Percentiles rank a stretch among this genome's conserved stretches.
phyloP scores from a whole-genome alignment of 768 basidiomycete genomes.

The Suillus occidentalis region DNA sequence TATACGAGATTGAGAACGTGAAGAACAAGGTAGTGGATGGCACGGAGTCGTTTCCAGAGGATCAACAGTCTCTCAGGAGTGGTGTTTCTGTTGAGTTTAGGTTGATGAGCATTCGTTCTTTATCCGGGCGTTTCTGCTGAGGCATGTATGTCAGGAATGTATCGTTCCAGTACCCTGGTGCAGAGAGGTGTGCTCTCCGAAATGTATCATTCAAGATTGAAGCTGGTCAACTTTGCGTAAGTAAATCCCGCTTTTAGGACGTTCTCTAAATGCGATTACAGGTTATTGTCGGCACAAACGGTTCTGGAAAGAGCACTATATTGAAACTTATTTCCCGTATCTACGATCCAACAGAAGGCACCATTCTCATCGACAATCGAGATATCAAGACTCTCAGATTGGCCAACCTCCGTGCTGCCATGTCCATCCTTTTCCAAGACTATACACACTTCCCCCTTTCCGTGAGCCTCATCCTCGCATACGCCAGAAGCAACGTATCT shows the following conservation, averaged over 20 bases:
- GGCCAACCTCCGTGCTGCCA: too few species aligned
- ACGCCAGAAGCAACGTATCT: neutral
- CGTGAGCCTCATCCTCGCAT: conserved; percentile 20
- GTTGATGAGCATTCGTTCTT: conserved; percentile 24
- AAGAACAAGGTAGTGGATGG: conserved; percentile 60
- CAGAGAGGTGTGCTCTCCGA: conserved; percentile 49
- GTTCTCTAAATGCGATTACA: conserved; percentile 19
- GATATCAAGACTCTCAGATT: too few species aligned
- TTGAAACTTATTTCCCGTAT: too few species aligned
- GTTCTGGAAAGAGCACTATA: too few species aligned
- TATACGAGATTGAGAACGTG: conserved; percentile 64
- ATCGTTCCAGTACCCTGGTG: conserved; percentile 66
- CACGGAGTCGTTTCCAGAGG: conserved; percentile 46
- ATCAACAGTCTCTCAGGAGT: conserved; percentile 38
- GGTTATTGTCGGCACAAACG: too few species aligned
- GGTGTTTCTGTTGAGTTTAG: conserved; percentile 63
- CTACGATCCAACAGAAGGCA: too few species aligned
- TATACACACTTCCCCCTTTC: too few species aligned
- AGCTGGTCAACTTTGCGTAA: conserved; percentile 71
- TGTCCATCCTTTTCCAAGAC: too few species aligned
- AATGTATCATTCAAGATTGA: conserved; percentile 69
- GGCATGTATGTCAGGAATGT: conserved; percentile 49
- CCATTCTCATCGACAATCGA: too few species aligned
- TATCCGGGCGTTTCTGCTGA: conserved; percentile 6
- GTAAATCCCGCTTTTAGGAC: conserved; percentile 22